phyloP scores from a whole-genome alignment of 2,329 filamentous ascomycete genomes.

The Magnaporthiopsis incrustans region DNA sequence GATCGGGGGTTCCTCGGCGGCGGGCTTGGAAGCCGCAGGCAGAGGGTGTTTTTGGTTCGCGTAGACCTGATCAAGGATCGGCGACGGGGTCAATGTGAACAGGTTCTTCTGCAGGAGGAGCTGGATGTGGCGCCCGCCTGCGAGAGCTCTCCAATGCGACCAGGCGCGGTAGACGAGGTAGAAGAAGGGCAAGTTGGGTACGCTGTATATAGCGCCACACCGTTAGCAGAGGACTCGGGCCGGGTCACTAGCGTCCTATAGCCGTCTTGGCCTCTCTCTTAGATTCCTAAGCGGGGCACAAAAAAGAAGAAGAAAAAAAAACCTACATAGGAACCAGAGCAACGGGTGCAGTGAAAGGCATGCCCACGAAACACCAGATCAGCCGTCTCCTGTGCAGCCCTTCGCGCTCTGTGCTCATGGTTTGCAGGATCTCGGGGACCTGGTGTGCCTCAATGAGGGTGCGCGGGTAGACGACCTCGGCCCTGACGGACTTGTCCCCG shows the following conservation, averaged over 20 bases:
- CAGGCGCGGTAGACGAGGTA: constrained; percentile 87
- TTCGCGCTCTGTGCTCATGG: constrained; percentile 73
- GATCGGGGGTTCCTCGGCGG: constrained; percentile 17
- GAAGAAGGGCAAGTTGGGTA: constrained; percentile 95
- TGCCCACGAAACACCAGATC: constrained; percentile 71
- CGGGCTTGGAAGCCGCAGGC: constrained; percentile 19
- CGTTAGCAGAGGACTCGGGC: not conserved
- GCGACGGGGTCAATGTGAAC: constrained; percentile 56
- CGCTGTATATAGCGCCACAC: constrained; percentile 34
- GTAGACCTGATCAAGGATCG: constrained; percentile 69
- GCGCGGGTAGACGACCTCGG: constrained; percentile 70
- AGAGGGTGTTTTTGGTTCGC: constrained; percentile 19
- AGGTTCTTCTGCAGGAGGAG: constrained; percentile 71
- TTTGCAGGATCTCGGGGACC: constrained; percentile 57
- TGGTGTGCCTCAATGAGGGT: constrained; percentile 57
- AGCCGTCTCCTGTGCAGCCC: constrained; percentile 67
- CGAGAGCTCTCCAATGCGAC: constrained; percentile 83
- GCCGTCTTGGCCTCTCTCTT: not conserved
- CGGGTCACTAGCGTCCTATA: not conserved
- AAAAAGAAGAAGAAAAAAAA: no score
- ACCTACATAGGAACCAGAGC: constrained; percentile 78
- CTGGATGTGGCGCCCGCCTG: constrained; percentile 76
- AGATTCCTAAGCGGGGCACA: not conserved
- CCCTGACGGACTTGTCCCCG: constrained; percentile 44
- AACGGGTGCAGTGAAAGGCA: constrained; percentile 78